These are phyloP conservation scores for Saitozyma sp. DNA, from an alignment of 768 basidiomycete genomes.

Conservation along the genomic window DNA sequence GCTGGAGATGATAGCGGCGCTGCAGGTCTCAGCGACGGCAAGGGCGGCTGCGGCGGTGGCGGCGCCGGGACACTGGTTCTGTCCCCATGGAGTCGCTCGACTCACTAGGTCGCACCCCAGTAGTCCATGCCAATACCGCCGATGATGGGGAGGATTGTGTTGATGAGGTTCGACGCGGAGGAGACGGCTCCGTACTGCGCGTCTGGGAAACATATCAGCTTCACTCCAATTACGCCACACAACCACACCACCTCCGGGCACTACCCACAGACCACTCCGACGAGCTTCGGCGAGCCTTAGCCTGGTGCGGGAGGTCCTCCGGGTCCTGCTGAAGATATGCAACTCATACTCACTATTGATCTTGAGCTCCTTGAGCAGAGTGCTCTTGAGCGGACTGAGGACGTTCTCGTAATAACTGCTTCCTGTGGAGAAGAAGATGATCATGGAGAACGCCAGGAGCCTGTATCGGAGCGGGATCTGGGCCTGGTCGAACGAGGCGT, in stretches of 20 bases:
- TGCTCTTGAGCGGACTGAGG: conserved; percentile 34
- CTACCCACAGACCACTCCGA: too few relatives aligned
- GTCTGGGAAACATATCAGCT: conserved; percentile 13
- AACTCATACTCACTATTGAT: conserved; percentile 31
- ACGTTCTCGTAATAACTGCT: conserved; percentile 23
- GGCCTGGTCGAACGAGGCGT: neutral
- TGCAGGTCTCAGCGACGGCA: conserved; percentile 1
- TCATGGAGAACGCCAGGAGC: conserved; percentile 34
- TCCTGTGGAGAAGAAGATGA: conserved; percentile 41
- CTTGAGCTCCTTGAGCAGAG: conserved; percentile 27
- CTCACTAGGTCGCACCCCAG: conserved; percentile 47
- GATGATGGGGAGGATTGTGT: conserved; percentile 48
- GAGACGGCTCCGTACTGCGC: conserved; percentile 47
- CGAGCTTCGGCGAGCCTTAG: neutral
- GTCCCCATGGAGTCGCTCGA: neutral
- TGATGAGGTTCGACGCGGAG: conserved; percentile 45
- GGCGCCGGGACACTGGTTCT: neutral
- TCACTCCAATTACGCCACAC: neutral
- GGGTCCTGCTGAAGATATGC: too few relatives aligned
- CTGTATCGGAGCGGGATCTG: conserved; percentile 30
- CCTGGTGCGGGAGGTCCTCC: too few relatives aligned
- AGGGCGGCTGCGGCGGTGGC: neutral
- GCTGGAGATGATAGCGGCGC: conserved; percentile 41
- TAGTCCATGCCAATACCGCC: conserved; percentile 50
- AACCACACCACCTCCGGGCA: neutral